Evolutionary conservation across 2,329 filamentous ascomycete species (phyloP).

Genomic region (Aschersonia sp.): DNA sequence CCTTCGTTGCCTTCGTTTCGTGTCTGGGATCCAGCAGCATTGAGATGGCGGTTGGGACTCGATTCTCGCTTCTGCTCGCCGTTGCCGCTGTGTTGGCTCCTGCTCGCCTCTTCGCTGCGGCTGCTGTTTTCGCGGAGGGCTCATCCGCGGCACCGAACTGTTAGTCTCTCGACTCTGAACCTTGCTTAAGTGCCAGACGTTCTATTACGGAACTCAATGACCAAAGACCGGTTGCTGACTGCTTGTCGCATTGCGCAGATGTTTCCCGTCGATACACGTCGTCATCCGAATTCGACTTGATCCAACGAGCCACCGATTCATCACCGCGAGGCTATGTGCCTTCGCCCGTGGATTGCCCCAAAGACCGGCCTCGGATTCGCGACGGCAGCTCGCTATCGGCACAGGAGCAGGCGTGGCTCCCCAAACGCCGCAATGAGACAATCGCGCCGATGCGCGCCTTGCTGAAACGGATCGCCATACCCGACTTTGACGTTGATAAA

Average conservation of each 20-base stretch:
- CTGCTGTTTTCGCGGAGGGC: conserved; percentile 2
- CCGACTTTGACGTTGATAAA: conserved; percentile 57
- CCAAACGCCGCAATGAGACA: conserved; percentile 56
- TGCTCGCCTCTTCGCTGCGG: not conserved
- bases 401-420: conserved; percentile 62
- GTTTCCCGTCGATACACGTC: not conserved
- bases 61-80: conserved; percentile 7
- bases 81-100: conserved; percentile 3
- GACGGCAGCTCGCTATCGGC: conserved; percentile 44
- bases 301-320: conserved; percentile 13
- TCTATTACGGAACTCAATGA: no score
- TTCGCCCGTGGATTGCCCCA: conserved; percentile 51
- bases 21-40: not conserved
- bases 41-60: conserved; percentile 3
- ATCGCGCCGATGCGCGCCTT: conserved; percentile 62
- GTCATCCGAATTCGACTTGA: conserved; percentile 5
- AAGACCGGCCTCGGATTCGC: conserved; percentile 54
- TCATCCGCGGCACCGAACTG: conserved; percentile 4
- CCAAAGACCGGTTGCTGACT: no score
- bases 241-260: not conserved
- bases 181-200: not conserved
- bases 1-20: not conserved
- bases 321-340: conserved; percentile 53
- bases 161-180: not conserved
- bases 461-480: conserved; percentile 56